A percentile compares a stretch with the other conserved stretches of the same genome.
These are phyloP conservation scores for Penicillium subrubescens DNA, from an alignment of 495 filamentous ascomycete species.

Conservation along the genomic window DNA sequence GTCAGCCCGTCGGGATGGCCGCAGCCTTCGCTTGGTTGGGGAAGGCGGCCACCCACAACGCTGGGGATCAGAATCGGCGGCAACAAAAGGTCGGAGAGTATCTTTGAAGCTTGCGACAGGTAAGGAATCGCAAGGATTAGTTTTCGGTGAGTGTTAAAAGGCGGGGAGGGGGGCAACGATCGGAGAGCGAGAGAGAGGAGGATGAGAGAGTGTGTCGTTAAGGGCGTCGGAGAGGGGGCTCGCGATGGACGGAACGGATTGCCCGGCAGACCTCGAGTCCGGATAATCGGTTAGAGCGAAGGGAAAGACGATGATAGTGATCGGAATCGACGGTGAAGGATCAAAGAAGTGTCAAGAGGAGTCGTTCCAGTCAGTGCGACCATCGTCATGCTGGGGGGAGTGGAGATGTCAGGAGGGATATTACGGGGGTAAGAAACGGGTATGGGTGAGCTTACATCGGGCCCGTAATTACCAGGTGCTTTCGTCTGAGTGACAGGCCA, in stretches of 20 bases:
- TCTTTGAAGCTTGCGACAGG: conserved; percentile 10
- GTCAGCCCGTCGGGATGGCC: conserved; percentile 30
- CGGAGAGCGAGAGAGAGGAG: conserved; percentile 15
- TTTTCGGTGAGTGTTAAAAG: conserved; percentile 10
- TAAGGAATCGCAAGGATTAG: not conserved
- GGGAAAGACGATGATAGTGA: not conserved
- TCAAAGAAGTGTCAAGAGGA: conserved; percentile 15
- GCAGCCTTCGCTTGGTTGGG: conserved; percentile 22
- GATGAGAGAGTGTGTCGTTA: conserved; percentile 3
- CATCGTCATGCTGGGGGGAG: conserved; percentile 36
- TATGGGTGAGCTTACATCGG: conserved; percentile 17
- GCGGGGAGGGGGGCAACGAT: not conserved
- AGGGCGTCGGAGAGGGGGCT: not conserved
- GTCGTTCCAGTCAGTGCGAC: conserved; percentile 20
- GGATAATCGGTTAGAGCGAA: not conserved
- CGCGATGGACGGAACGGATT: not conserved
- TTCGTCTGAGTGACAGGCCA: conserved; percentile 3
- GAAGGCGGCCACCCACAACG: conserved; percentile 25
- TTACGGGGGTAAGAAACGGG: conserved; percentile 24
- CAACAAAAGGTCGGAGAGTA: not conserved
- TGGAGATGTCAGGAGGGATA: conserved; percentile 36
- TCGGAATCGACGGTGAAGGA: conserved; percentile 5
- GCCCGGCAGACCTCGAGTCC: conserved; percentile 1
- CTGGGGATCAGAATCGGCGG: conserved; percentile 14
- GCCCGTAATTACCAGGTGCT: conserved; percentile 19